A percentile compares a stretch with the other conserved stretches of the same genome.
phyloP scores from a whole-genome alignment of 257 asterid species.

The Lycium ferocissimum region DNA sequence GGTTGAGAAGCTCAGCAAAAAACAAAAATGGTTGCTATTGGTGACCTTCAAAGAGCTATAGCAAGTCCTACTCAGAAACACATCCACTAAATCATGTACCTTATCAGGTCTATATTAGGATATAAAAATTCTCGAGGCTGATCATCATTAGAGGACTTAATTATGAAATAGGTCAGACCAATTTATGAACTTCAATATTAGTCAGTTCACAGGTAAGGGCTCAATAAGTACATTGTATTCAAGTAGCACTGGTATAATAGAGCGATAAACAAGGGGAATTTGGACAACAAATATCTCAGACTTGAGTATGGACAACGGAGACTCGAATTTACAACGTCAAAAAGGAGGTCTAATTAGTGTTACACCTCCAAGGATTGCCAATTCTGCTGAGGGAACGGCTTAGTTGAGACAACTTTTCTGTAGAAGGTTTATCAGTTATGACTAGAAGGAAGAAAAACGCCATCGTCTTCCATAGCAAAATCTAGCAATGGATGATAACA shows the following conservation, averaged over 20 bases:
- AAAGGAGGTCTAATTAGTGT: background rate
- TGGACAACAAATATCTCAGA: background rate
- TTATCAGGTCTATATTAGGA: background rate
- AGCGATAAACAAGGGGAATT: background rate
- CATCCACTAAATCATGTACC: background rate
- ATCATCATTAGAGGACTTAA: background rate
- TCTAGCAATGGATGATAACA: background rate
- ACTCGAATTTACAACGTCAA: slow-evolving; percentile 12
- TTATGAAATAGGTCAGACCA: slow-evolving; percentile 17
- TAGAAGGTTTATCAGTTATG: background rate
- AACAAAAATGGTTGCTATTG: background rate
- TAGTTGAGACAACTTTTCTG: background rate
- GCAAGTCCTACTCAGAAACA: background rate
- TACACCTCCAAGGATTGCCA: background rate
- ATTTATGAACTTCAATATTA: background rate
- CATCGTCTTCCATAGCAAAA: background rate
- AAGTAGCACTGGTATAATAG: background rate
- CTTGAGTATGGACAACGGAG: background rate
- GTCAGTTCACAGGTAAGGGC: background rate
- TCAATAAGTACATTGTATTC: background rate
- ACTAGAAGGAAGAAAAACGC: background rate
- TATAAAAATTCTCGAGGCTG: background rate
- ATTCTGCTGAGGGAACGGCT: background rate
- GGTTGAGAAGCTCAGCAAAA: background rate
- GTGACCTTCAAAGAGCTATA: background rate